Evolutionary conservation across 2,329 filamentous ascomycete species (phyloP).

Genomic region (Grosmannia penicillata): DNA sequence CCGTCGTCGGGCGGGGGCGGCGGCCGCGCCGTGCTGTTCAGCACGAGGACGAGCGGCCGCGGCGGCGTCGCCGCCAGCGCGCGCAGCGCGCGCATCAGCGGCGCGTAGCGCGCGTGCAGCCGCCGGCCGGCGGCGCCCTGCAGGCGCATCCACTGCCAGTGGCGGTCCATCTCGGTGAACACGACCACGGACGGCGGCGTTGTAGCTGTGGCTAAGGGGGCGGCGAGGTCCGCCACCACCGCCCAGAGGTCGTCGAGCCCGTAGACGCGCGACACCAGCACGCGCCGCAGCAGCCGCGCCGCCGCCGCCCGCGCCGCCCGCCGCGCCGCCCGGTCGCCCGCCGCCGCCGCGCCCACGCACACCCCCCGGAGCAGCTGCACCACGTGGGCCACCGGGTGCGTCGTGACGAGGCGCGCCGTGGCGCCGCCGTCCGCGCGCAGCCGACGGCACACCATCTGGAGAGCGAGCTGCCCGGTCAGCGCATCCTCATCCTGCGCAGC

Average conservation of each 20-base stretch:
- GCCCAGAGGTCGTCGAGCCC: constrained; percentile 44
- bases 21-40: constrained; percentile 6
- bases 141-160: constrained; percentile 11
- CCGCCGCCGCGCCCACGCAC: constrained; percentile 16
- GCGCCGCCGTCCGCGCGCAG: constrained; percentile 16
- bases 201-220: background rate
- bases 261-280: constrained; percentile 42
- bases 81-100: constrained; percentile 8
- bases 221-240: constrained; percentile 29
- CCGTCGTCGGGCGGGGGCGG: background rate
- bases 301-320: constrained; percentile 4
- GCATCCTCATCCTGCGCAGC: no score
- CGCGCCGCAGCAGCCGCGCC: constrained; percentile 24
- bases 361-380: constrained; percentile 26
- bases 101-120: constrained; percentile 8
- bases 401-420: constrained; percentile 31
- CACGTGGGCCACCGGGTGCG: constrained; percentile 25
- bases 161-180: constrained; percentile 11
- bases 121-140: constrained; percentile 6
- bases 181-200: constrained; percentile 2
- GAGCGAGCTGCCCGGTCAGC: constrained; percentile 26
- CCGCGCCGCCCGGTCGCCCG: background rate
- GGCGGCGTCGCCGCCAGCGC: background rate
- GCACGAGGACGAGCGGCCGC: constrained; percentile 6
- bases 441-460: constrained; percentile 30